Percentiles rank a stretch among this genome's conserved stretches.
Evolutionary conservation across 2,329 filamentous ascomycete genomes (phyloP).

Genomic region (Trichoderma polysporum): DNA sequence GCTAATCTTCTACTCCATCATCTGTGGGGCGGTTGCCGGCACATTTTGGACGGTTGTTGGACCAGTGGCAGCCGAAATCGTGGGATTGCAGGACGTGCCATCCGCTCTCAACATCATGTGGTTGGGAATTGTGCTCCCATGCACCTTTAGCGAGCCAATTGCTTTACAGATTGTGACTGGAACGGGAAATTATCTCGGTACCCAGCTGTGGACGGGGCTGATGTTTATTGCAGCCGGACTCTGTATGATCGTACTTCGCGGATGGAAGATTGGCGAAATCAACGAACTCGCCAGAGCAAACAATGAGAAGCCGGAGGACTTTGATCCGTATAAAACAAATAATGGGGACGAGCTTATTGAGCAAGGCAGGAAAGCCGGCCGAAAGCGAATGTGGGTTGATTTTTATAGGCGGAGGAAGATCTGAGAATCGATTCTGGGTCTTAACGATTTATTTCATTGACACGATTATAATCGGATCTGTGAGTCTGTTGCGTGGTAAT

Average conservation of each 20-base stretch:
- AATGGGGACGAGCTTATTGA: constrained; percentile 33
- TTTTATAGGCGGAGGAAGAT: constrained; percentile 33
- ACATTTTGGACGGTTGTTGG: constrained; percentile 69
- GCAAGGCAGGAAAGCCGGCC: constrained; percentile 32
- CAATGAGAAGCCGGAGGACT: constrained; percentile 32
- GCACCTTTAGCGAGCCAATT: constrained; percentile 67
- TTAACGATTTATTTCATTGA: background rate
- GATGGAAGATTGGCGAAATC: constrained; percentile 41
- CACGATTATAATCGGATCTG: background rate
- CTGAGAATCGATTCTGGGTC: constrained; percentile 20
- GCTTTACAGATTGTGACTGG: constrained; percentile 53
- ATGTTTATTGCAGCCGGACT: constrained; percentile 55
- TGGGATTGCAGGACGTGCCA: constrained; percentile 67
- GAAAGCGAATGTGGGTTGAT: constrained; percentile 35
- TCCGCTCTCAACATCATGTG: constrained; percentile 68
- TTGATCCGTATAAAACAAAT: constrained; percentile 34
- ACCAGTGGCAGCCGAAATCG: constrained; percentile 71
- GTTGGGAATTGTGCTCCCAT: constrained; percentile 68
- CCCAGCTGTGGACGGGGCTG: constrained; percentile 59
- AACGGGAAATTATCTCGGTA: constrained; percentile 49
- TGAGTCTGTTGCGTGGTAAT: background rate
- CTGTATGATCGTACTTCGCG: constrained; percentile 36
- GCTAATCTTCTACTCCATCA: constrained; percentile 67
- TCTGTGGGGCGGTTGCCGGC: constrained; percentile 70
- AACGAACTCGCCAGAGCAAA: constrained; percentile 34